Percentiles rank a stretch among this genome's conserved stretches.
Conservation (phyloP, 768 basidiomycete species). For the Coprinopsis marcescibilis region DNA sequence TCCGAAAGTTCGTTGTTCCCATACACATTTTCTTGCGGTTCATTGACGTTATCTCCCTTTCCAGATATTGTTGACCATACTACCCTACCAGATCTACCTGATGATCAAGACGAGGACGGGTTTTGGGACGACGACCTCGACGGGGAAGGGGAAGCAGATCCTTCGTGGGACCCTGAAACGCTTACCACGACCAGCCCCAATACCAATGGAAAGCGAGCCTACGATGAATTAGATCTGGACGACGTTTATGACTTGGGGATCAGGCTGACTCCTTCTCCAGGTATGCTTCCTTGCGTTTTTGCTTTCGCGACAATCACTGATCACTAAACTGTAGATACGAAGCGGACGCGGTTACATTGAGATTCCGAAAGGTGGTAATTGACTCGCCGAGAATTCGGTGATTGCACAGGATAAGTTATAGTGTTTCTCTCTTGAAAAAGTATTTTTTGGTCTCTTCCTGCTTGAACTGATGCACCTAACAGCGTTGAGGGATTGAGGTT, state of each 20-base stretch:
- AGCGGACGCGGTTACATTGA: slow-evolving; percentile 39
- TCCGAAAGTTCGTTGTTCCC: neutral
- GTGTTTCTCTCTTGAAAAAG: neutral
- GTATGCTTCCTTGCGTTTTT: slow-evolving; percentile 21
- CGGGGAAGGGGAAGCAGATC: slow-evolving; percentile 16
- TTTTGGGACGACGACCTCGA: slow-evolving; percentile 35
- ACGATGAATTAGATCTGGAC: slow-evolving; percentile 37
- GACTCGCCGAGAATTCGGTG: neutral
- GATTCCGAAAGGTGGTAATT: neutral
- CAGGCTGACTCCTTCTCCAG: slow-evolving; percentile 33
- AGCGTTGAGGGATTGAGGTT: neutral
- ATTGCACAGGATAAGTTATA: slow-evolving; percentile 3
- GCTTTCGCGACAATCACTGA: neutral
- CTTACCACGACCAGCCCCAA: no score
- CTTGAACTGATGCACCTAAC: neutral
- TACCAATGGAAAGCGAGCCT: slow-evolving; percentile 59
- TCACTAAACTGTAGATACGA: slow-evolving; percentile 27
- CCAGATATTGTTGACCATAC: slow-evolving; percentile 1
- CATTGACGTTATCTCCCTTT: neutral
- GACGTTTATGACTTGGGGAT: slow-evolving; percentile 25
- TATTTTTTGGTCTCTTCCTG: neutral
- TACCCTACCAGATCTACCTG: slow-evolving; percentile 11
- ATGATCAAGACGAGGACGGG: slow-evolving; percentile 42
- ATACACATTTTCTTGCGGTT: neutral
- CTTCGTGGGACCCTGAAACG: slow-evolving; percentile 11